A percentile compares a stretch with the other conserved stretches of the same genome.
These are phyloP conservation scores for Coemansia reversa DNA, from an alignment of 192 early-diverging fungal genomes.

Conservation along the genomic window DNA sequence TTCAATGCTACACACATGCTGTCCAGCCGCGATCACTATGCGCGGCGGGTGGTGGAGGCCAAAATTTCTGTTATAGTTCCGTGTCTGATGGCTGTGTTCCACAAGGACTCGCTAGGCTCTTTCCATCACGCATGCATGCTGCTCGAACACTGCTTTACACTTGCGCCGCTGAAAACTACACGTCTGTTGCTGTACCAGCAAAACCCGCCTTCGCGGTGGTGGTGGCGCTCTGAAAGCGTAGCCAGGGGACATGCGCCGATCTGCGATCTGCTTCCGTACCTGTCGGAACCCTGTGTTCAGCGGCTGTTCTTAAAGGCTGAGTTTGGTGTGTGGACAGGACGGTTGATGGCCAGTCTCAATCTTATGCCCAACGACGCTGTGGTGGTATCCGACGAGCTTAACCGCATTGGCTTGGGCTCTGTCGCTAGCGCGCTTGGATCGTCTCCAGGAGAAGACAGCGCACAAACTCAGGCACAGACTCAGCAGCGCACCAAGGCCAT, in stretches of 20 bases:
- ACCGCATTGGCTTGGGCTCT: slow-evolving; percentile 44
- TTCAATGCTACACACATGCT: slow-evolving; percentile 53
- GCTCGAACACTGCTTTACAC: slow-evolving; percentile 51
- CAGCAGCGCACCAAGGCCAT: slow-evolving; percentile 46
- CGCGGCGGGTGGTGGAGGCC: slow-evolving; percentile 43
- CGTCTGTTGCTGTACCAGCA: slow-evolving; percentile 50
- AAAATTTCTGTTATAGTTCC: slow-evolving; percentile 47
- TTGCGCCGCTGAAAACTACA: slow-evolving; percentile 43
- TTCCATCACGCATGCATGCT: slow-evolving; percentile 52
- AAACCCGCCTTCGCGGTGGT: slow-evolving; percentile 49
- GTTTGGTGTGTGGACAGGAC: slow-evolving; percentile 53
- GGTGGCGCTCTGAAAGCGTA: slow-evolving; percentile 39
- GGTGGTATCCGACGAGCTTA: slow-evolving; percentile 48
- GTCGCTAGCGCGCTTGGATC: slow-evolving; percentile 29
- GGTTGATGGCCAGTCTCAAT: slow-evolving; percentile 43
- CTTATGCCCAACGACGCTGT: slow-evolving; percentile 46
- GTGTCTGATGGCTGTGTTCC: slow-evolving; percentile 53
- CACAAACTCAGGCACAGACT: slow-evolving; percentile 19
- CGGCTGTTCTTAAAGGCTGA: slow-evolving; percentile 49
- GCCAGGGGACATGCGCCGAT: slow-evolving; percentile 47
- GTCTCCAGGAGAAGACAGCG: slow-evolving; percentile 5
- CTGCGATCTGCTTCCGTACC: slow-evolving; percentile 51
- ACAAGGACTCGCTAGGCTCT: slow-evolving; percentile 49
- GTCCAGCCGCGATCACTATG: slow-evolving; percentile 32
- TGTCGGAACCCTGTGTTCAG: slow-evolving; percentile 53